These are phyloP conservation scores for Botrytis galanthina DNA, from an alignment of 2,329 filamentous ascomycete genomes.

Conservation along the genomic window DNA sequence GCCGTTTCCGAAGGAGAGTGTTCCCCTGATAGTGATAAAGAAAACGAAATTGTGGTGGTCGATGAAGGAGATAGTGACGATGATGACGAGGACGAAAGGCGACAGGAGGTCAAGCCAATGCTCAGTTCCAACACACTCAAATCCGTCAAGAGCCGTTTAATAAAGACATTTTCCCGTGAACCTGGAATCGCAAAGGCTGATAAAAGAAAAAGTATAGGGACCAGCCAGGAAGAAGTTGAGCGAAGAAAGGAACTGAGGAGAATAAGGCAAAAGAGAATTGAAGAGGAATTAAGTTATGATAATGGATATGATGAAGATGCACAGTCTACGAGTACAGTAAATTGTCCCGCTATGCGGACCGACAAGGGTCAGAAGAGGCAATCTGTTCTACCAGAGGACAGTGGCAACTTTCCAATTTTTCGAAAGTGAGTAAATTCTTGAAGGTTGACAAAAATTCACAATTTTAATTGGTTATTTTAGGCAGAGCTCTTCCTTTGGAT, in stretches of 20 bases:
- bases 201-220: constrained; percentile 43
- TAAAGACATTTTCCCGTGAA: constrained; percentile 47
- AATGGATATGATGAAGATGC: constrained; percentile 42
- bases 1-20: constrained; percentile 34
- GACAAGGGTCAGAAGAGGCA: constrained; percentile 13
- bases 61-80: constrained; percentile 23
- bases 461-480: background rate
- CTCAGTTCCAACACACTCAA: constrained; percentile 44
- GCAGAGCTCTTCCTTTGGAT: constrained; percentile 4
- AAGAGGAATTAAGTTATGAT: constrained; percentile 54
- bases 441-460: background rate
- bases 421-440: background rate
- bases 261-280: constrained; percentile 56
- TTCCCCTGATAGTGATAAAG: constrained; percentile 25
- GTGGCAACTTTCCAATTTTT: constrained; percentile 20
- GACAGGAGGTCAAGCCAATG: constrained; percentile 40
- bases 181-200: constrained; percentile 42
- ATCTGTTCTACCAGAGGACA: constrained; percentile 19
- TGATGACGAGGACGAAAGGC: constrained; percentile 44
- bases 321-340: constrained; percentile 30
- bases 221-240: constrained; percentile 52
- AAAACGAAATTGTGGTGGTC: constrained; percentile 44
- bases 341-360: constrained; percentile 14
- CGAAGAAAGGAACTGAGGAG: constrained; percentile 56
- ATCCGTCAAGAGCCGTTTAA: constrained; percentile 43